Evolutionary conservation across 2,329 filamentous ascomycete species (phyloP).

Genomic region (Colletotrichum musae): DNA sequence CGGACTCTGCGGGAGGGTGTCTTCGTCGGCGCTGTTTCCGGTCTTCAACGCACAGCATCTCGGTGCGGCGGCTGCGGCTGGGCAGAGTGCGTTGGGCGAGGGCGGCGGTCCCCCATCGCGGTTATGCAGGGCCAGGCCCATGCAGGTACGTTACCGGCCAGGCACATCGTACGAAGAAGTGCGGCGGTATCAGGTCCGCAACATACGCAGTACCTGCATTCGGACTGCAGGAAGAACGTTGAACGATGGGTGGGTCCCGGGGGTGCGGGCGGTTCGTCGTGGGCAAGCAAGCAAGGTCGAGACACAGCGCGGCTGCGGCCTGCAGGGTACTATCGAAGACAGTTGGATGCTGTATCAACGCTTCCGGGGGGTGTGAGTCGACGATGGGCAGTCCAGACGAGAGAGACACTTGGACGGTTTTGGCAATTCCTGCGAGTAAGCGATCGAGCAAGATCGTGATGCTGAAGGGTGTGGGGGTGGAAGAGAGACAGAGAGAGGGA

Average conservation of each 20-base stretch:
- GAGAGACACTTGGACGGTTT: constrained; percentile 19
- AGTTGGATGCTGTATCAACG: constrained; percentile 17
- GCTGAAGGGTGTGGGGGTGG: constrained; percentile 3
- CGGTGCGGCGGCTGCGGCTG: constrained; percentile 27
- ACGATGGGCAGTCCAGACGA: constrained; percentile 7
- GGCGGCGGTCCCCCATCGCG: constrained; percentile 21
- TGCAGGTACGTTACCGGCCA: constrained; percentile 18
- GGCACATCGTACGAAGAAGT: constrained; percentile 4
- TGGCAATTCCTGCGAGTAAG: constrained; percentile 29
- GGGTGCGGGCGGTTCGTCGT: not conserved
- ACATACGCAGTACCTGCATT: constrained; percentile 34
- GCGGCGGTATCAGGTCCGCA: not conserved
- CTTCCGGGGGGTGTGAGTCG: constrained; percentile 11
- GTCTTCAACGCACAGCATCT: constrained; percentile 2
- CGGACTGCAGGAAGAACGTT: constrained; percentile 28
- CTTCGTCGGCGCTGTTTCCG: constrained; percentile 23
- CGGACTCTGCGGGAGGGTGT: constrained; percentile 4
- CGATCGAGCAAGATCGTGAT: constrained; percentile 31
- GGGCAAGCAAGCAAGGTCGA: constrained; percentile 1
- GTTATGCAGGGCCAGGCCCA: constrained; percentile 20
- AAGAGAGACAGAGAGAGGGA: not conserved
- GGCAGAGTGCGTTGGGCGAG: constrained; percentile 5
- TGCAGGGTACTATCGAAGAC: constrained; percentile 11
- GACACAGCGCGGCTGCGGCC: constrained; percentile 33
- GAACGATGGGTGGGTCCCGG: constrained; percentile 6